Evolutionary conservation across 1,284 basidiomycete genomes (phyloP).

Genomic region (Malassezia psittaci): DNA sequence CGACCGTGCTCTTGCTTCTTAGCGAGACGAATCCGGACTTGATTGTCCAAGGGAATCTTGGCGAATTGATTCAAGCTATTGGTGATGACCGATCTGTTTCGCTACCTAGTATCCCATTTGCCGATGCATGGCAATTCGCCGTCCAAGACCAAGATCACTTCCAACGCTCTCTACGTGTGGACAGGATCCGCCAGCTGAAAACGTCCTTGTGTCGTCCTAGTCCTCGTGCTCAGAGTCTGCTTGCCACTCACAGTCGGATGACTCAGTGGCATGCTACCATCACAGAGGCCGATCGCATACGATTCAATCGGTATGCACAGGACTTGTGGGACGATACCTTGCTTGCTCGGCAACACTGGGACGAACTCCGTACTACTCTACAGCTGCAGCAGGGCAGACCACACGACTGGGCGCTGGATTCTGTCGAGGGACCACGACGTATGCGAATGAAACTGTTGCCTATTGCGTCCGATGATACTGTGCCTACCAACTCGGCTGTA

Average conservation of each 20-base stretch:
- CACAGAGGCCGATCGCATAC: conserved; percentile 21
- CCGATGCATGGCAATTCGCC: background rate
- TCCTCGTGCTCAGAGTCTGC: conserved; percentile 20
- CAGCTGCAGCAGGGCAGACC: background rate
- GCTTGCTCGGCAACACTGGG: conserved; percentile 1
- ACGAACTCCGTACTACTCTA: background rate
- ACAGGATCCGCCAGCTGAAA: conserved; percentile 27
- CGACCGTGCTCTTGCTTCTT: background rate
- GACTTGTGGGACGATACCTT: conserved; percentile 27
- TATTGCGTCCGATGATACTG: conserved; percentile 15
- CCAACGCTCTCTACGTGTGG: conserved; percentile 12
- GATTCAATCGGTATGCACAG: conserved; percentile 24
- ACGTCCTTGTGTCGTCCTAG: conserved; percentile 22
- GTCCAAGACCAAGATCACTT: background rate
- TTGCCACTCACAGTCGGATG: conserved; percentile 26
- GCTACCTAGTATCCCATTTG: conserved; percentile 15
- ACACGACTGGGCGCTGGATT: conserved; percentile 32
- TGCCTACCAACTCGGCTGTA: background rate
- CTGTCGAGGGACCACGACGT: conserved; percentile 42
- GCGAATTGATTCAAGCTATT: background rate
- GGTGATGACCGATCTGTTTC: background rate
- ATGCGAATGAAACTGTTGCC: conserved; percentile 35
- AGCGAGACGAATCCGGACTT: background rate
- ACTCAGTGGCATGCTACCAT: conserved; percentile 29
- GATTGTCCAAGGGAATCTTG: background rate